A percentile compares a stretch with the other conserved stretches of the same genome.
phyloP scores from a whole-genome alignment of 2,329 filamentous ascomycete genomes.

The Stagonosporopsis rhizophila region DNA sequence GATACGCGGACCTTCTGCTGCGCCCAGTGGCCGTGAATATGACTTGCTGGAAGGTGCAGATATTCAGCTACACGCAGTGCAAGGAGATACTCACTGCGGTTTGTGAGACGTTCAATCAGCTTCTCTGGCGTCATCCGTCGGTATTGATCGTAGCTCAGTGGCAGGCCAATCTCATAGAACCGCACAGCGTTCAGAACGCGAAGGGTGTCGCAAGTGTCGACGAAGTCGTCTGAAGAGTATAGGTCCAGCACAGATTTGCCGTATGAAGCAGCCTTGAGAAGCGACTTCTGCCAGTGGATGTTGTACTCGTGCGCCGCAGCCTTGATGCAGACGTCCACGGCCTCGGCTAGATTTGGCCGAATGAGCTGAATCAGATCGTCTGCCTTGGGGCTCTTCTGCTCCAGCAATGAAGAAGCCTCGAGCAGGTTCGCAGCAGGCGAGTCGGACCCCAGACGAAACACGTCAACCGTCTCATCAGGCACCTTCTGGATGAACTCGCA shows the following conservation, averaged over 20 bases:
- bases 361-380: conserved; percentile 98
- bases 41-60: conserved; percentile 82
- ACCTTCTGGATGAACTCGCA: conserved; percentile 98
- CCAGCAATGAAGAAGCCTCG: conserved; percentile 89
- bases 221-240: conserved; percentile 98
- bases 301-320: conserved; percentile 93
- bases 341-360: conserved; percentile 83
- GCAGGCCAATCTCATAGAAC: conserved; percentile 88
- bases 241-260: conserved; percentile 97
- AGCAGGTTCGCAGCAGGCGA: conserved; percentile 91
- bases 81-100: conserved; percentile 87
- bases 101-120: conserved; percentile 84
- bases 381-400: conserved; percentile 93
- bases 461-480: conserved; percentile 82
- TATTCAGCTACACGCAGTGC: conserved; percentile 89
- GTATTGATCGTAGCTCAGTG: conserved; percentile 93
- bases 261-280: conserved; percentile 96
- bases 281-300: conserved; percentile 89
- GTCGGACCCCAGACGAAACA: conserved; percentile 87
- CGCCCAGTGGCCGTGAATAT: conserved; percentile 97
- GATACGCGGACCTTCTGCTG: conserved; percentile 90
- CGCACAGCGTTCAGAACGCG: conserved; percentile 91
- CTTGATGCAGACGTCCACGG: conserved; percentile 91
- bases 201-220: conserved; percentile 95
- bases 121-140: conserved; percentile 87